Conservation (phyloP, 1,139 yeast species). For the Eremothecium coryli region DNA sequence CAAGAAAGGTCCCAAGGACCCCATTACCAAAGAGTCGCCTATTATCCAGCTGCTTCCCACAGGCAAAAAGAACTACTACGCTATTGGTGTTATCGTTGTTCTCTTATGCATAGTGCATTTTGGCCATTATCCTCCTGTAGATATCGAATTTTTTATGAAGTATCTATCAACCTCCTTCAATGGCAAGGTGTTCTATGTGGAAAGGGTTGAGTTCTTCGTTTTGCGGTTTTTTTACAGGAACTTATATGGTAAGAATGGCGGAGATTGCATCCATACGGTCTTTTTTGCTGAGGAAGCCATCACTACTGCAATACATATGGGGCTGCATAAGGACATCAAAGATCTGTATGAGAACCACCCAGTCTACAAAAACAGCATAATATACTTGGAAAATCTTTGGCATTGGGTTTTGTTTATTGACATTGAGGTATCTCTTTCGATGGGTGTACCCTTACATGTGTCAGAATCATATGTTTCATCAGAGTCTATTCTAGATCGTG, state of each 20-base stretch:
- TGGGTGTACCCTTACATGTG: conserved; percentile 21
- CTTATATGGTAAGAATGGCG: conserved; percentile 18
- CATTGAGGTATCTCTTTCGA: conserved; percentile 19
- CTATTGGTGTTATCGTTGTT: conserved; percentile 15
- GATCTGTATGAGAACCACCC: conserved; percentile 5
- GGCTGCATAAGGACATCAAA: conserved; percentile 10
- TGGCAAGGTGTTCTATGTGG: conserved; percentile 14
- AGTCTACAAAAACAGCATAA: conserved; percentile 6
- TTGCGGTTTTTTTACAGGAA: conserved; percentile 17
- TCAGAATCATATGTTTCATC: conserved; percentile 12
- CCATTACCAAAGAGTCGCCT: conserved; percentile 11
- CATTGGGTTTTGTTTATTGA: conserved; percentile 24
- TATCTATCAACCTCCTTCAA: conserved; percentile 14
- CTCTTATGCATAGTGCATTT: conserved; percentile 10
- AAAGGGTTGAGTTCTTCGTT: conserved; percentile 21
- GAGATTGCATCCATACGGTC: conserved; percentile 24
- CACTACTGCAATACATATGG: conserved; percentile 13
- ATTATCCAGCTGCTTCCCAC: conserved; percentile 11
- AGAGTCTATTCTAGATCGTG: conserved; percentile 4
- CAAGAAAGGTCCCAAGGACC: conserved; percentile 25
- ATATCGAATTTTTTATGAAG: conserved; percentile 14
- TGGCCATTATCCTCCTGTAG: conserved; percentile 6
- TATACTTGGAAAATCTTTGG: conserved; percentile 19
- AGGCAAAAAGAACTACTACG: conserved; percentile 13
- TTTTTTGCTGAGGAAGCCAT: conserved; percentile 18